Base-by-base conservation (phyloP, 495 filamentous ascomycete species). In the Cercophora sp. region DNA sequence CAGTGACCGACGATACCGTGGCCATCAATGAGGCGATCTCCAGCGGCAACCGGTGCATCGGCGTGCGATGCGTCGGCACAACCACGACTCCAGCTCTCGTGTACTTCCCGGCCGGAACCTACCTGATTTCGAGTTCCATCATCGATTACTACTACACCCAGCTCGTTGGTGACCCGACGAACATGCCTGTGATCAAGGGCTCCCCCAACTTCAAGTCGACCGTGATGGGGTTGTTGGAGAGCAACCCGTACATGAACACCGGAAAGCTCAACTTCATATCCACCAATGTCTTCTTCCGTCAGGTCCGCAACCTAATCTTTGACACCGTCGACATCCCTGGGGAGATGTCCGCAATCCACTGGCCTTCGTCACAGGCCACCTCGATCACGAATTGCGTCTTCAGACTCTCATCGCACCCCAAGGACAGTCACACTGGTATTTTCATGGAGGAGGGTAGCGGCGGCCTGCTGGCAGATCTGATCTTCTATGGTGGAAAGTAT, bases 361-460 rank as follows among this genome's bases (percentile, higher is more conserved):
- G 91, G 89, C 92, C 96, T 64, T 90, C 96, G 1, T 88, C 87
- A 36, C 93, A 97, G 63, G 92, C 91, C 1, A 95, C 92, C 5
- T 88, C 82, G 54, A 66, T 94, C 42, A 85, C 91, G 64, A 96
- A 96, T 63, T 80, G 91, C 48, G 75, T 79, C 35, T 91, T 96
- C 68, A 78, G 86, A 60, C 79, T 79, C 54, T 85, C 83, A 51
- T 80, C 79, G 15, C 78, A 77, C 29, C 66, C 69, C 10, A 76
- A 73, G 20, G 89, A 89, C 66, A 75, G 78, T 61, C 90, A 95
- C 62, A 79, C 87, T 68, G 91, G 91, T 61, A 85, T 96, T 60
- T 95, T 90, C 74, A 94, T 95, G 83, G 92, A 96, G 64, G 96
- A 96, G 60, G 93, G 92, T 40, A 83, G 79, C 32, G 90, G 88